Evolutionary conservation across 2,329 filamentous ascomycete genomes (phyloP), one percentile per base, ranked within the genome.

Genomic region (Fusarium caatingaense): DNA sequence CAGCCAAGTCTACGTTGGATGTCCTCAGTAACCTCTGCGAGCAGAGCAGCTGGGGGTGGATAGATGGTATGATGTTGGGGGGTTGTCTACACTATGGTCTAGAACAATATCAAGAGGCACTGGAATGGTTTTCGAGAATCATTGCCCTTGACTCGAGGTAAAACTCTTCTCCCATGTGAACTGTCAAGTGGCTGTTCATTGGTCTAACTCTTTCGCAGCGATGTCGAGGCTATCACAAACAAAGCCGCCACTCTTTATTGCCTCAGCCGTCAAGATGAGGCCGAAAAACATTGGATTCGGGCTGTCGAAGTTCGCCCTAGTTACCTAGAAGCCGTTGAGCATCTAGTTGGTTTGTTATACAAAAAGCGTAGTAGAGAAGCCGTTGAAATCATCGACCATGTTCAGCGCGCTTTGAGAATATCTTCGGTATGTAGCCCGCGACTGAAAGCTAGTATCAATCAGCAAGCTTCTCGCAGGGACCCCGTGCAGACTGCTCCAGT

Each of bases 311-410:
- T 93, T 60, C 90, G 93, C 11, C 96, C 96, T 1, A 92, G 90
- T 76, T 97, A 97, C 80, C 92, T 99, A 60, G 96, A 99, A 81
- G 94, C 96, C 10, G 93, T 96, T 5, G 96, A 99, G 78, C 94
- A 98, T 82, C 86, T 99, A 2, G 92, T 98, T 30, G 93, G 94
- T 2, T 83, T 98, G 48, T 80, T 98, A 20, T 98, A 95, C 77
- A 93, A 90, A 65, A 92, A 97, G 61, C 88, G 94, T 67, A 92
- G 90, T 50, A 89, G 87, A 73, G 93, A 98, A 77, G 96, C 96
- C 10, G 90, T 99, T 63, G 89, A 91, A 50, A 90, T 97, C 53
- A 97, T 99, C 72, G 89, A 92, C 71, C 92, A 90, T 76, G 90
- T 99, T 10, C 94, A 99, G 80, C 86, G 86, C 5, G 88, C 90